phyloP scores from a whole-genome alignment of 2,329 filamentous ascomycete genomes.

The Fusarium albidum region DNA sequence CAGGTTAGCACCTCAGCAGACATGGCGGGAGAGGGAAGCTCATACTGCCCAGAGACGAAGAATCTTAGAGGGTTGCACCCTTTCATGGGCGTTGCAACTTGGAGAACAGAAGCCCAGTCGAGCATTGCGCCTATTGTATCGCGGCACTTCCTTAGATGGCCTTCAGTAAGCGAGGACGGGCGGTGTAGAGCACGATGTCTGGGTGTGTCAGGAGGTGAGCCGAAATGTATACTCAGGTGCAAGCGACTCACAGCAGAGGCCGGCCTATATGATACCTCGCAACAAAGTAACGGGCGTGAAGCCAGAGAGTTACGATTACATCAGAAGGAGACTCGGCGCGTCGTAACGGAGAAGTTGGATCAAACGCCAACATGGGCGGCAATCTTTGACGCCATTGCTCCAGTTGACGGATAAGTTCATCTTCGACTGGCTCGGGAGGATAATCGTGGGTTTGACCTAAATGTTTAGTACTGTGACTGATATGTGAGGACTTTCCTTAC shows the following conservation, averaged over 20 bases:
- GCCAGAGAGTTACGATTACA: conserved; percentile 16
- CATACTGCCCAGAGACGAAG: conserved; percentile 28
- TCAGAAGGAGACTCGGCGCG: conserved; percentile 22
- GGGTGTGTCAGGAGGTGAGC: background rate
- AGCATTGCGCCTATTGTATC: conserved; percentile 20
- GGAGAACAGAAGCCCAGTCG: conserved; percentile 13
- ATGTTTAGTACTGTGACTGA: background rate
- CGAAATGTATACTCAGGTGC: fast-evolving
- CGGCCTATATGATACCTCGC: conserved; percentile 30
- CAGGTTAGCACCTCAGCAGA: background rate
- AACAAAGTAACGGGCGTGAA: conserved; percentile 26
- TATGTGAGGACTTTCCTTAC: conserved; percentile 3
- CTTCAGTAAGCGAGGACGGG: conserved; percentile 16
- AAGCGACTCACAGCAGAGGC: conserved; percentile 13
- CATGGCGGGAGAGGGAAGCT: background rate
- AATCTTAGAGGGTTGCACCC: conserved; percentile 29
- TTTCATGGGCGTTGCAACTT: conserved; percentile 24
- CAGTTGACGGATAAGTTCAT: conserved; percentile 25
- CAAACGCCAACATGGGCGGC: conserved; percentile 23
- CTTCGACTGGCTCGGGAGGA: conserved; percentile 24
- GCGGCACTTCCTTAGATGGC: conserved; percentile 27
- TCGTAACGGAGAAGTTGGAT: conserved; percentile 13
- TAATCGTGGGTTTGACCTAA: conserved; percentile 18
- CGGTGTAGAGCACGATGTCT: conserved; percentile 25
- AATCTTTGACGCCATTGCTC: conserved; percentile 24